These are phyloP conservation scores for Collybia sordida DNA, from an alignment of 768 basidiomycete genomes.

Conservation along the genomic window DNA sequence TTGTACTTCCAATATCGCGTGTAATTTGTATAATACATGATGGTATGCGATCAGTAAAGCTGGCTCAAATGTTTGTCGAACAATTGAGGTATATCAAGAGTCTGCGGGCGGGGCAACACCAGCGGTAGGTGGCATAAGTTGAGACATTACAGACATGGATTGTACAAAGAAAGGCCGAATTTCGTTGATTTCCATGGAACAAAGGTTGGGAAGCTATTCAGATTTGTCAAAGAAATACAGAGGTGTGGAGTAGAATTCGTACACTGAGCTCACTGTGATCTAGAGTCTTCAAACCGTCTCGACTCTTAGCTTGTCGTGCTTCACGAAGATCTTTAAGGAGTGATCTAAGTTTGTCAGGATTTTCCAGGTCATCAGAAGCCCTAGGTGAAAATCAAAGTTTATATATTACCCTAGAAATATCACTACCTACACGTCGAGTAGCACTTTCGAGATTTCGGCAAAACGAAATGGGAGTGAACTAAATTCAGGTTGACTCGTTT, in stretches of 20 bases:
- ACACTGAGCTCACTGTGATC: conserved; percentile 84
- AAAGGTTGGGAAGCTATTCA: conserved; percentile 75
- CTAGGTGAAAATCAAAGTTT: conserved; percentile 36
- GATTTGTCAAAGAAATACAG: neutral
- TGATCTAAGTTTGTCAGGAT: conserved; percentile 80
- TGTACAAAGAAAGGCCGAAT: conserved; percentile 86
- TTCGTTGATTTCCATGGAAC: conserved; percentile 92
- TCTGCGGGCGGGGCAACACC: conserved; percentile 6
- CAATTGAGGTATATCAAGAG: too few relatives aligned
- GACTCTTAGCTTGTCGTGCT: conserved; percentile 90
- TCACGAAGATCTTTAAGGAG: conserved; percentile 95
- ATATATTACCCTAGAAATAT: neutral
- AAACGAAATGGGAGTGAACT: conserved; percentile 84
- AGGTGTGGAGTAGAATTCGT: conserved; percentile 21
- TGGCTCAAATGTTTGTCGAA: too few relatives aligned
- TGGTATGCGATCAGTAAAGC: too few relatives aligned
- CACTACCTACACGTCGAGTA: conserved; percentile 83
- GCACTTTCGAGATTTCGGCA: conserved; percentile 85
- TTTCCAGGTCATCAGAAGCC: conserved; percentile 86
- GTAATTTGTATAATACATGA: too few relatives aligned
- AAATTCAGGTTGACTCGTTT: conserved; percentile 74
- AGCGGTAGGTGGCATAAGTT: conserved; percentile 43
- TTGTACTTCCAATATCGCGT: too few relatives aligned
- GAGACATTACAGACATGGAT: conserved; percentile 73
- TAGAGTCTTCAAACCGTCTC: conserved; percentile 78